Percentiles rank a stretch among this genome's conserved stretches.
These are phyloP conservation scores for Uronychia setigera DNA, from an alignment of 73 alveolate genomes.

Conservation along the genomic window DNA sequence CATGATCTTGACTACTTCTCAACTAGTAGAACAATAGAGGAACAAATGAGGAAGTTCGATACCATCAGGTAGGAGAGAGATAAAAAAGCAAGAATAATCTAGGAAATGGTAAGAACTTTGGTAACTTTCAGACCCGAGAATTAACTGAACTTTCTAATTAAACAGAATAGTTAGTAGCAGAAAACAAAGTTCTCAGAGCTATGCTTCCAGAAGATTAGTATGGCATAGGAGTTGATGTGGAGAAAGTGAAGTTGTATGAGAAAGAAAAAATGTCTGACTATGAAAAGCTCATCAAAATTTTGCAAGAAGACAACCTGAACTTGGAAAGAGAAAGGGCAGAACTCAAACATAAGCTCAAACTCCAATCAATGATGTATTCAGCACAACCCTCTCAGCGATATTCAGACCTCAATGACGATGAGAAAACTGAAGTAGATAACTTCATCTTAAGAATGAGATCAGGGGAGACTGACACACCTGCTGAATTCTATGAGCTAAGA, in stretches of 20 bases:
- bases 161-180: constrained; percentile 85
- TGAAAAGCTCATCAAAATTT: constrained; percentile 88
- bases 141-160: constrained; percentile 68
- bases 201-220: constrained; percentile 25
- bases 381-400: constrained; percentile 26
- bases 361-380: constrained; percentile 1
- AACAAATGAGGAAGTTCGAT: constrained; percentile 63
- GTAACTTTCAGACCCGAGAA: constrained; percentile 17
- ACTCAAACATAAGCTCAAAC: constrained; percentile 73
- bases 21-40: constrained; percentile 58
- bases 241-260: constrained; percentile 75
- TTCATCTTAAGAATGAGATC: constrained; percentile 38
- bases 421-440: constrained; percentile 40
- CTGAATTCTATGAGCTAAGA: constrained; percentile 41
- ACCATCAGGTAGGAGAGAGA: constrained; percentile 61
- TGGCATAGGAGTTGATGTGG: not conserved
- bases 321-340: constrained; percentile 95
- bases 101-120: not conserved
- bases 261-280: constrained; percentile 93
- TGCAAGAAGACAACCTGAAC: constrained; percentile 94
- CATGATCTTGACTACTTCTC: constrained; percentile 69
- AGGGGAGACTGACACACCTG: constrained; percentile 63
- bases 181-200: constrained; percentile 92
- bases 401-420: constrained; percentile 56
- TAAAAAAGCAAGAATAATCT: constrained; percentile 57